These are phyloP conservation scores for Talaromyces adpressus DNA, from an alignment of 495 filamentous ascomycete species.

Conservation along the genomic window DNA sequence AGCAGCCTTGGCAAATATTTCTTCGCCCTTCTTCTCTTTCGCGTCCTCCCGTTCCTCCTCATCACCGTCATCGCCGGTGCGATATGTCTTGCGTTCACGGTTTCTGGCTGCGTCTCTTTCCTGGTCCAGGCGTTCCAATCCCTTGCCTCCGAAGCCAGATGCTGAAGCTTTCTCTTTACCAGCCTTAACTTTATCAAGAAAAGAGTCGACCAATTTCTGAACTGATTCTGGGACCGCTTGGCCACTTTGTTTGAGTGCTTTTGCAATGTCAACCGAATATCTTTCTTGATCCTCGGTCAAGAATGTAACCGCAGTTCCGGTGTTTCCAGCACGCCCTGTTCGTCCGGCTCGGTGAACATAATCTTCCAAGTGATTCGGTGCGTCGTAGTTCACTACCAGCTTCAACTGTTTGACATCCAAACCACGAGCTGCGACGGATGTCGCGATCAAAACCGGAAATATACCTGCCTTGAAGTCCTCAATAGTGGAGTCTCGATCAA, in stretches of 20 bases:
- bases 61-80: slow-evolving; percentile 83
- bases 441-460: slow-evolving; percentile 85
- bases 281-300: slow-evolving; percentile 87
- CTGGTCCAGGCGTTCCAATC: slow-evolving; percentile 82
- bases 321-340: slow-evolving; percentile 92
- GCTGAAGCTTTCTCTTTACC: slow-evolving; percentile 79
- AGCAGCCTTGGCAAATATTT: slow-evolving; percentile 60
- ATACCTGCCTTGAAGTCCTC: slow-evolving; percentile 90
- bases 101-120: slow-evolving; percentile 79
- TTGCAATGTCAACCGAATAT: slow-evolving; percentile 82
- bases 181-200: slow-evolving; percentile 82
- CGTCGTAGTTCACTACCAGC: slow-evolving; percentile 94
- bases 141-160: slow-evolving; percentile 92
- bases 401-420: slow-evolving; percentile 96
- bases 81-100: slow-evolving; percentile 81
- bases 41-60: slow-evolving; percentile 76
- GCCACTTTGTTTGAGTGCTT: slow-evolving; percentile 87
- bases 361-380: slow-evolving; percentile 93
- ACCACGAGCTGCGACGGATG: slow-evolving; percentile 91
- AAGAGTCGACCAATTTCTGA: slow-evolving; percentile 56
- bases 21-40: slow-evolving; percentile 43
- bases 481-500: slow-evolving; percentile 91
- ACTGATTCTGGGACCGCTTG: slow-evolving; percentile 70
- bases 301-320: slow-evolving; percentile 91
- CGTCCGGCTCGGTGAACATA: slow-evolving; percentile 95